phyloP scores from a whole-genome alignment of 1,284 basidiomycete genomes.

The Cutaneotrichosporon sp. region DNA sequence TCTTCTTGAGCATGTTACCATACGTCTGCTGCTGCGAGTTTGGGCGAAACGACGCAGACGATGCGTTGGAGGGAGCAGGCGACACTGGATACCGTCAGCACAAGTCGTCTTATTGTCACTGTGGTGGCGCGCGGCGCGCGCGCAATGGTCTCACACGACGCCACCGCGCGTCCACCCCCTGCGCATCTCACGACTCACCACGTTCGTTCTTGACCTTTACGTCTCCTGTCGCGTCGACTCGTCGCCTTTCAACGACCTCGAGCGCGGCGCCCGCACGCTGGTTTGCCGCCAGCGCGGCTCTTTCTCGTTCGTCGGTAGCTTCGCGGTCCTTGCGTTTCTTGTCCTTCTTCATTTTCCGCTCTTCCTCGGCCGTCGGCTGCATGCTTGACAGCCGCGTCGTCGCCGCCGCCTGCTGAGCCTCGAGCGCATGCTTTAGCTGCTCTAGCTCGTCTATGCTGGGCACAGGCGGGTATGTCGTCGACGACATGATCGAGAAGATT shows the following conservation, averaged over 20 bases:
- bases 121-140: too few relatives aligned
- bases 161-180: too few relatives aligned
- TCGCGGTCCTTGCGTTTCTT: conserved; percentile 60
- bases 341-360: conserved; percentile 61
- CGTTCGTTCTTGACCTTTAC: conserved; percentile 38
- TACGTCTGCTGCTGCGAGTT: conserved; percentile 26
- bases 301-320: conserved; percentile 56
- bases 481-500: conserved; percentile 32
- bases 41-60: conserved; percentile 29
- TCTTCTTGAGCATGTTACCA: conserved; percentile 63
- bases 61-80: conserved; percentile 41
- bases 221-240: conserved; percentile 12
- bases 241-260: conserved; percentile 30
- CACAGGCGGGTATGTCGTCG: conserved; percentile 49
- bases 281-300: conserved; percentile 46
- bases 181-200: conserved; percentile 21
- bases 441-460: conserved; percentile 69
- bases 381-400: conserved; percentile 60
- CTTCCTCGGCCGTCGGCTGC: conserved; percentile 62
- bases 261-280: conserved; percentile 27
- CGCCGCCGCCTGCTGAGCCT: conserved; percentile 54
- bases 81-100: conserved; percentile 24
- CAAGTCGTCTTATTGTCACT: background rate
- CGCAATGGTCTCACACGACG: too few relatives aligned
- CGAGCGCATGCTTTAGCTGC: conserved; percentile 58